phyloP scores from a whole-genome alignment of 768 basidiomycete species.

The Termitomyces sp. region DNA sequence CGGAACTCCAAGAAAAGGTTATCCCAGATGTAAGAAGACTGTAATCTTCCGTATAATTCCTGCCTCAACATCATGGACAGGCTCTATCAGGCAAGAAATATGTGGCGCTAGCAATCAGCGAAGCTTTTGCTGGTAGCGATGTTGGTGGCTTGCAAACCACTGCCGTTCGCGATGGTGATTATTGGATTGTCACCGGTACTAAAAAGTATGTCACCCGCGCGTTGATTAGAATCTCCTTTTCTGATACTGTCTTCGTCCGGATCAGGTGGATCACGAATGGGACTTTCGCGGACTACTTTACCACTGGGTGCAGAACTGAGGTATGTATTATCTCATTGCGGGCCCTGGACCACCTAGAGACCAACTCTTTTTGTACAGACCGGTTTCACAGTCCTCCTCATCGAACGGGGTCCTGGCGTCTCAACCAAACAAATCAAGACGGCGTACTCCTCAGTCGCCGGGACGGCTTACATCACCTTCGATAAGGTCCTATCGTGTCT shows the following conservation, averaged over 20 bases:
- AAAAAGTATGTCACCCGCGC: slow-evolving; percentile 62
- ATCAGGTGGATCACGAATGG: slow-evolving; percentile 88
- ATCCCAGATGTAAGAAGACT: slow-evolving; percentile 55
- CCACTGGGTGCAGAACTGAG: slow-evolving; percentile 72
- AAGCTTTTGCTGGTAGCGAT: slow-evolving; percentile 91
- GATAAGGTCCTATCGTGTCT: slow-evolving; percentile 41
- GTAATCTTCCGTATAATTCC: background rate
- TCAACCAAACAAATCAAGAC: slow-evolving; percentile 91
- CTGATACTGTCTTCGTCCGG: background rate
- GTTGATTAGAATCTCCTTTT: background rate
- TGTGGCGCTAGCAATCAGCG: slow-evolving; percentile 87
- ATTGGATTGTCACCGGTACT: slow-evolving; percentile 88
- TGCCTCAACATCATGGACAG: slow-evolving; percentile 17
- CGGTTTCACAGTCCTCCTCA: slow-evolving; percentile 74
- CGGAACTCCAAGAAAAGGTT: slow-evolving; percentile 65
- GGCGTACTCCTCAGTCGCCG: slow-evolving; percentile 86
- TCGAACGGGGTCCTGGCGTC: slow-evolving; percentile 68
- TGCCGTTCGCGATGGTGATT: slow-evolving; percentile 79
- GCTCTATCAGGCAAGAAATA: slow-evolving; percentile 72
- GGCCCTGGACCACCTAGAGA: too few species aligned
- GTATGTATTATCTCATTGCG: slow-evolving; percentile 24
- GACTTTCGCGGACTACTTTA: slow-evolving; percentile 81
- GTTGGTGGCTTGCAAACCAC: slow-evolving; percentile 83
- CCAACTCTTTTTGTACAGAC: slow-evolving; percentile 30
- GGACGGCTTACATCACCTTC: slow-evolving; percentile 84